phyloP scores from a whole-genome alignment of 2,329 filamentous ascomycete genomes.

The Penicillium sp. region DNA sequence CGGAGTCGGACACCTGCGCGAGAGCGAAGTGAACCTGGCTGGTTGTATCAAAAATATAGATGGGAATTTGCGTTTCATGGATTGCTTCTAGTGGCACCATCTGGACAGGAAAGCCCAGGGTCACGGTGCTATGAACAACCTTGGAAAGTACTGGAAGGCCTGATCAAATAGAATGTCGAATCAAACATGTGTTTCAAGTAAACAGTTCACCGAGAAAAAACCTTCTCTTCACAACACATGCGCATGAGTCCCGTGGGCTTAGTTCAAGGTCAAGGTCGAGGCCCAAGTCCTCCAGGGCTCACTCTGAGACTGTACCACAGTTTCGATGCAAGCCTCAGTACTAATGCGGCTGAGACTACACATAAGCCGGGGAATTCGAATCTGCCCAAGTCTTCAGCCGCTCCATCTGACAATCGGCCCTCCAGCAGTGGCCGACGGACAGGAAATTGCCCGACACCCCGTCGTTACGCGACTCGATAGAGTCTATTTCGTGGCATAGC shows the following conservation, averaged over 20 bases:
- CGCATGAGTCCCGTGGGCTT: not conserved
- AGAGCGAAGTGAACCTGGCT: slow-evolving; percentile 17
- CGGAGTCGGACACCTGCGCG: slow-evolving; percentile 9
- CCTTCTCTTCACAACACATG: not conserved
- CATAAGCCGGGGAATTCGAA: not conserved
- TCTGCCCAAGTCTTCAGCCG: not conserved
- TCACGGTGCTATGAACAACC: too few relatives aligned
- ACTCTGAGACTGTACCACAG: not conserved
- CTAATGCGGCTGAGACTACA: slow-evolving; percentile 15
- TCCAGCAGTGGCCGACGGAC: not conserved
- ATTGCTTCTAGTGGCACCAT: slow-evolving; percentile 17
- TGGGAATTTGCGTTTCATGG: slow-evolving; percentile 21
- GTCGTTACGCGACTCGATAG: not conserved
- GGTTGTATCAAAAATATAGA: slow-evolving; percentile 26
- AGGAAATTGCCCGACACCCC: not conserved
- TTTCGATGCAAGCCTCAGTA: not conserved
- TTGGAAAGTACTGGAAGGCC: too few relatives aligned
- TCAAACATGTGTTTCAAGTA: not conserved
- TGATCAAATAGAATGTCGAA: not conserved
- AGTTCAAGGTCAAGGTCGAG: not conserved
- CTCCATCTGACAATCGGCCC: not conserved
- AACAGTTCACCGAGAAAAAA: not conserved
- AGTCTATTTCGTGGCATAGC: slow-evolving; percentile 7
- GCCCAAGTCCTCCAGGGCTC: not conserved
- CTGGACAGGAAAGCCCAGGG: too few relatives aligned